Percentiles rank a stretch among this genome's conserved stretches.
Evolutionary conservation across 2,329 filamentous ascomycete species (phyloP).

Genomic region (Nigrospora oryzae): DNA sequence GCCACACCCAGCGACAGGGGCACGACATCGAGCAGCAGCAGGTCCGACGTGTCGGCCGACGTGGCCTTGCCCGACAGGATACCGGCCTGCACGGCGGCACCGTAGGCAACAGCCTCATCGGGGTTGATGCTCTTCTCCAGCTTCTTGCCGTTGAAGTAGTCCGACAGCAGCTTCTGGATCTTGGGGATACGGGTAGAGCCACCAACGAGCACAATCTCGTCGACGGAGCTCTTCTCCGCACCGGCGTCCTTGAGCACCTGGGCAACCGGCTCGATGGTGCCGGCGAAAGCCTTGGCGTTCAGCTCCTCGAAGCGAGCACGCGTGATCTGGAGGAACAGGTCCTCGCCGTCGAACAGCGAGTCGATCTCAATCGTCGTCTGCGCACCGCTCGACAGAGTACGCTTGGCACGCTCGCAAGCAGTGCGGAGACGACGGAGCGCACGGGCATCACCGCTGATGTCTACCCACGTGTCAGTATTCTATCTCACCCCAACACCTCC

Average conservation of each 20-base stretch:
- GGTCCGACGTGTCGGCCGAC: constrained; percentile 86
- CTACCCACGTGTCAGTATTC: constrained; percentile 6
- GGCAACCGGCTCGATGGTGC: constrained; percentile 89
- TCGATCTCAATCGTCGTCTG: constrained; percentile 98
- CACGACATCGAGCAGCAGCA: constrained; percentile 91
- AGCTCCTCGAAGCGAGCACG: constrained; percentile 98
- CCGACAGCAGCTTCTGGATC: constrained; percentile 97
- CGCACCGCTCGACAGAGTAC: constrained; percentile 93
- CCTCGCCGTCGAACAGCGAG: constrained; percentile 95
- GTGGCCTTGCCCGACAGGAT: constrained; percentile 98
- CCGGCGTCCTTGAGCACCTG: constrained; percentile 91
- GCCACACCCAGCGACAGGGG: constrained; percentile 96
- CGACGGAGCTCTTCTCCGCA: constrained; percentile 83
- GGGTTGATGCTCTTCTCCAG: constrained; percentile 99
- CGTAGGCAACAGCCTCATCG: constrained; percentile 97
- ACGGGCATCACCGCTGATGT: constrained; percentile 75
- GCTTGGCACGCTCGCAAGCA: constrained; percentile 99
- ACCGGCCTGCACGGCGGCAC: constrained; percentile 96
- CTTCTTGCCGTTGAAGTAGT: constrained; percentile 99
- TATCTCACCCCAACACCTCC: background rate
- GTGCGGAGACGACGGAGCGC: constrained; percentile 93
- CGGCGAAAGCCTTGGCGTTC: constrained; percentile 89
- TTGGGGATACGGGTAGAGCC: constrained; percentile 97
- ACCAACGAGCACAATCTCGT: constrained; percentile 98
- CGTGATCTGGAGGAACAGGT: constrained; percentile 95